phyloP scores from a whole-genome alignment of 192 early-diverging fungal species.

The Glomus cerebriforme region DNA sequence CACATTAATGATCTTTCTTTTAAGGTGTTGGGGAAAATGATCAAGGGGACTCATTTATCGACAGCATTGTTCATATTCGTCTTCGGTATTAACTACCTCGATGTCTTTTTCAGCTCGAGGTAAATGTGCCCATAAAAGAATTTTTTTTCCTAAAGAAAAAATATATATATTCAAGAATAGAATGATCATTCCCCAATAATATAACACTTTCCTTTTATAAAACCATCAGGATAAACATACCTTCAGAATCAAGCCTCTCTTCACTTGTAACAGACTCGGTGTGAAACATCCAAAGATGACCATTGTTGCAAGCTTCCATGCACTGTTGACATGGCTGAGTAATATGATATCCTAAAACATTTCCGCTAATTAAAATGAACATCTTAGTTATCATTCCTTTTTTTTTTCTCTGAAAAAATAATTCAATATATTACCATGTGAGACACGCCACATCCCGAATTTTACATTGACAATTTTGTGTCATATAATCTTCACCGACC shows the following conservation, averaged over 20 bases:
- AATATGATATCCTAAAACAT: slow-evolving; percentile 78
- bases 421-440: slow-evolving; percentile 51
- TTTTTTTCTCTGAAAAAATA: neutral
- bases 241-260: slow-evolving; percentile 45
- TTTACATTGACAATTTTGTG: slow-evolving; percentile 68
- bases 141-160: slow-evolving; percentile 5
- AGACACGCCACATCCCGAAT: slow-evolving; percentile 73
- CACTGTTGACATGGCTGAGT: slow-evolving; percentile 85
- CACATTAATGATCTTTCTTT: neutral
- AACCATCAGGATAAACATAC: neutral
- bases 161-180: neutral
- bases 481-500: slow-evolving; percentile 70
- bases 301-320: slow-evolving; percentile 91
- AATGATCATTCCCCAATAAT: neutral
- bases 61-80: slow-evolving; percentile 20
- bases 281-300: slow-evolving; percentile 98
- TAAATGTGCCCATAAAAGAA: slow-evolving; percentile 25
- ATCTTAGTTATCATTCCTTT: neutral
- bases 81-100: neutral
- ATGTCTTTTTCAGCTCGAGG: slow-evolving; percentile 12
- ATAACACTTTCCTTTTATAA: neutral
- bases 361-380: slow-evolving; percentile 53
- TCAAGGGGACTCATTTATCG: neutral
- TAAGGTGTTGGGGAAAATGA: too few species aligned
- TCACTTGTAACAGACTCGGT: slow-evolving; percentile 68